Evolutionary conservation across 2,329 filamentous ascomycete genomes (phyloP).

Genomic region (Didymella lethalis): DNA sequence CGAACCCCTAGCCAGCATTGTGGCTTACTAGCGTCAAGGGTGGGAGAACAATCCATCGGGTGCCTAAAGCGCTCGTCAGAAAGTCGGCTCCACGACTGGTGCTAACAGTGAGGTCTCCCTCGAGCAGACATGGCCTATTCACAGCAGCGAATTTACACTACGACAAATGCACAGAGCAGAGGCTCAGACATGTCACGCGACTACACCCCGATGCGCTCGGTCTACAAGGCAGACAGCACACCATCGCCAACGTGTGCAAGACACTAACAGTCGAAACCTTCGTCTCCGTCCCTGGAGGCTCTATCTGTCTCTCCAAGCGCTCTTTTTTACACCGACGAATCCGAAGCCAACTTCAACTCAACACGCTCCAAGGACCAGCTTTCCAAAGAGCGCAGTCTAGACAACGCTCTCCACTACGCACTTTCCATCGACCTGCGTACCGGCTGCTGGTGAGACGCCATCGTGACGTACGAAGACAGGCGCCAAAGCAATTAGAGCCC

Average conservation of each 20-base stretch:
- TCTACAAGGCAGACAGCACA: slow-evolving; percentile 54
- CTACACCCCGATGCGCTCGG: slow-evolving; percentile 48
- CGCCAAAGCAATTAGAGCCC: slow-evolving; percentile 54
- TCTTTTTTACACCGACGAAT: slow-evolving; percentile 32
- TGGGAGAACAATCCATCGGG: slow-evolving; percentile 42
- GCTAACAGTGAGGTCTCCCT: slow-evolving; percentile 35
- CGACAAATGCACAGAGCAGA: slow-evolving; percentile 29
- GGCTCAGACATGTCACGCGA: slow-evolving; percentile 38
- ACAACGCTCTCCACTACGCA: slow-evolving; percentile 50
- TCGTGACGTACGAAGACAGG: slow-evolving; percentile 57
- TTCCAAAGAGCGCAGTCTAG: slow-evolving; percentile 26
- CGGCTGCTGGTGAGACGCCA: slow-evolving; percentile 55
- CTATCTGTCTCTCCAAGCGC: slow-evolving; percentile 52
- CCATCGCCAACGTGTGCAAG: slow-evolving; percentile 46
- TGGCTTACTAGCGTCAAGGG: slow-evolving; percentile 34
- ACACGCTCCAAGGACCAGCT: slow-evolving; percentile 34
- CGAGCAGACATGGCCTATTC: slow-evolving; percentile 46
- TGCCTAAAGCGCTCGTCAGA: slow-evolving; percentile 11
- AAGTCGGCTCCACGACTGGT: slow-evolving; percentile 25
- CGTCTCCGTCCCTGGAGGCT: slow-evolving; percentile 52
- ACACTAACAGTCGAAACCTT: slow-evolving; percentile 39
- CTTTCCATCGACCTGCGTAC: slow-evolving; percentile 57
- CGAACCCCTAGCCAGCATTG: slow-evolving; percentile 1
- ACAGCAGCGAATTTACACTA: slow-evolving; percentile 45
- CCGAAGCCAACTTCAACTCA: background rate